These are phyloP conservation scores for Candida bentonensis DNA, from an alignment of 805 yeast species.

Conservation along the genomic window DNA sequence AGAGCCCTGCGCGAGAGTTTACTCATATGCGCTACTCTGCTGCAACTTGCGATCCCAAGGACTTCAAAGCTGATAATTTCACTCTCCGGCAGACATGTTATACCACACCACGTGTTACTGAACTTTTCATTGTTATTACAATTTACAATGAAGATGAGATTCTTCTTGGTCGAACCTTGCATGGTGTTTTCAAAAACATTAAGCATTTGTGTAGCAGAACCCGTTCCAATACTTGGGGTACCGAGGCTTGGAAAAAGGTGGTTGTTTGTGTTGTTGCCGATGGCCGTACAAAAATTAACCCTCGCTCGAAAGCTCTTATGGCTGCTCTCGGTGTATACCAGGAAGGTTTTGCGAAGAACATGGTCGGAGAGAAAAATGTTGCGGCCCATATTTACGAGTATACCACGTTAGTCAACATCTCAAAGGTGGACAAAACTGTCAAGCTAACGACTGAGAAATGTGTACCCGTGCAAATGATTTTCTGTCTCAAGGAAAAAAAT, in stretches of 20 bases:
- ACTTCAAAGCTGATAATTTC: slow-evolving; percentile 47
- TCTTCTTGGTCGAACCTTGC: slow-evolving; percentile 67
- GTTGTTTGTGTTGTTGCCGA: slow-evolving; percentile 84
- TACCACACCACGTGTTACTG: slow-evolving; percentile 66
- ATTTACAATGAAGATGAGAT: slow-evolving; percentile 85
- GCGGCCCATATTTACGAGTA: slow-evolving; percentile 86
- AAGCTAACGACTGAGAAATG: slow-evolving; percentile 51
- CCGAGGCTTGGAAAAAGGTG: slow-evolving; percentile 86
- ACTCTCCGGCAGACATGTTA: slow-evolving; percentile 76
- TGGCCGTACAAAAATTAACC: slow-evolving; percentile 76
- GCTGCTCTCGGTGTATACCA: slow-evolving; percentile 86
- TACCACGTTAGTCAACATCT: slow-evolving; percentile 81
- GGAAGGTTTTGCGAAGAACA: slow-evolving; percentile 89
- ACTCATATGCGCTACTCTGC: slow-evolving; percentile 87
- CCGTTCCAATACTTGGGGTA: slow-evolving; percentile 74
- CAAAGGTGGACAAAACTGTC: slow-evolving; percentile 46
- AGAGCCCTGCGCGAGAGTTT: slow-evolving; percentile 49
- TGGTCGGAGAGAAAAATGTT: slow-evolving; percentile 69
- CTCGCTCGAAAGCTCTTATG: slow-evolving; percentile 63
- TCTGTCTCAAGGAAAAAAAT: slow-evolving; percentile 82
- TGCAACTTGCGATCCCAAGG: slow-evolving; percentile 79
- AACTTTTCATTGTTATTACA: slow-evolving; percentile 72
- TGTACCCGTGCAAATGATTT: slow-evolving; percentile 76
- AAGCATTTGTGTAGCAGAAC: slow-evolving; percentile 54
- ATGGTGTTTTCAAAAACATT: slow-evolving; percentile 83